phyloP scores from a whole-genome alignment of 106 monocot genomes.

The Dendrobium catenatum region DNA sequence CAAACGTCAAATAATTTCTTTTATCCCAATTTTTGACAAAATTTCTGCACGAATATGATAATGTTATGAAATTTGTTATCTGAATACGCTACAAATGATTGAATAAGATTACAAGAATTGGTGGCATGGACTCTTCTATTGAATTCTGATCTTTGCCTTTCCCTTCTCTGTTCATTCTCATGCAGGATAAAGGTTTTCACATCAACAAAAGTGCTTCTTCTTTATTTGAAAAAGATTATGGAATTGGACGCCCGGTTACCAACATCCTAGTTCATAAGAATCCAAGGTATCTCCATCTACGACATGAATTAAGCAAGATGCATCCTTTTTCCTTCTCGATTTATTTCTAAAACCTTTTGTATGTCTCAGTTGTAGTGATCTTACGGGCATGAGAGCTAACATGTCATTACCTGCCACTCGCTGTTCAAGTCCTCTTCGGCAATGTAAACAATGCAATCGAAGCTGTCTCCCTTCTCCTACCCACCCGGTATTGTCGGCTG shows the following conservation, averaged over 20 bases:
- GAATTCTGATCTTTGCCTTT: background rate
- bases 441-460: slow-evolving; percentile 46
- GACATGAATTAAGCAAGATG: background rate
- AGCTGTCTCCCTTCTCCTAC: slow-evolving; percentile 69
- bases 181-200: background rate
- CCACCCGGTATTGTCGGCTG: slow-evolving; percentile 35
- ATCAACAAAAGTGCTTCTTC: slow-evolving; percentile 47
- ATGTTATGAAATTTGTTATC: too few relatives aligned
- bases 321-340: background rate
- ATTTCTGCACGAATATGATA: too few relatives aligned
- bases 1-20: too few relatives aligned
- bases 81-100: background rate
- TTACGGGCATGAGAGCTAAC: slow-evolving; percentile 35
- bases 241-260: slow-evolving; percentile 11
- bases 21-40: too few relatives aligned
- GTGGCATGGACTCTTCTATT: background rate
- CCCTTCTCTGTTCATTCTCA: background rate
- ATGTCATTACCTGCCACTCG: slow-evolving; percentile 71
- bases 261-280: slow-evolving; percentile 18
- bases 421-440: slow-evolving; percentile 69
- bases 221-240: slow-evolving; percentile 32
- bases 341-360: background rate
- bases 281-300: slow-evolving; percentile 23
- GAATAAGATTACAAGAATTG: background rate
- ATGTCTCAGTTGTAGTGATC: slow-evolving; percentile 29